phyloP scores from a whole-genome alignment of 306 rosid species.

The Begonia masoniana region DNA sequence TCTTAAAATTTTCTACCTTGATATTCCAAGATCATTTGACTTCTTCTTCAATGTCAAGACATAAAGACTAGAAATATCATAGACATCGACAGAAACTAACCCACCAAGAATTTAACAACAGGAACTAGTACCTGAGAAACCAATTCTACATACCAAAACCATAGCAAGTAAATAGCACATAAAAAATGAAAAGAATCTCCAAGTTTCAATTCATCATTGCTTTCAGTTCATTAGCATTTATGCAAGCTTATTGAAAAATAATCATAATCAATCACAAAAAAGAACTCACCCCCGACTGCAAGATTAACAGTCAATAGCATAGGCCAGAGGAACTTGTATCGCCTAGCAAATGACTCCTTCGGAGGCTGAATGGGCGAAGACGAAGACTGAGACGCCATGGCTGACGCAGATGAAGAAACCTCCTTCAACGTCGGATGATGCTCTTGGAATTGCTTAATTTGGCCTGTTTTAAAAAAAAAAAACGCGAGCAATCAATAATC shows the following conservation, averaged over 20 bases:
- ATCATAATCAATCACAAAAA: too few relatives aligned
- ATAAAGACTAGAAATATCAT: too few relatives aligned
- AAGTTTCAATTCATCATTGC: not conserved
- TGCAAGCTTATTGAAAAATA: not conserved
- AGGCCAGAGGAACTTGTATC: slow-evolving; percentile 77
- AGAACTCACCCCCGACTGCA: slow-evolving; percentile 61
- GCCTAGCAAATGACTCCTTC: slow-evolving; percentile 59
- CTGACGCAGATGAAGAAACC: slow-evolving; percentile 22
- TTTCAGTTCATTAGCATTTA: not conserved
- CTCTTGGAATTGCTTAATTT: slow-evolving; percentile 41
- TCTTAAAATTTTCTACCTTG: too few relatives aligned
- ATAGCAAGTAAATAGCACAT: too few relatives aligned
- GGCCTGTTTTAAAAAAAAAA: slow-evolving; percentile 18
- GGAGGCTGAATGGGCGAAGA: slow-evolving; percentile 38
- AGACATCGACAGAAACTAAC: not conserved
- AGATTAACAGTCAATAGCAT: slow-evolving; percentile 70
- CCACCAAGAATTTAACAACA: slow-evolving; percentile 1
- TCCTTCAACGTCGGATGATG: slow-evolving; percentile 23
- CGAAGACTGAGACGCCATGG: slow-evolving; percentile 27
- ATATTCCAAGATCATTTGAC: too few relatives aligned
- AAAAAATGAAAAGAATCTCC: too few relatives aligned
- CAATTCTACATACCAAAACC: too few relatives aligned
- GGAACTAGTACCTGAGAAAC: not conserved
- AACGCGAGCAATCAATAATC: not conserved
- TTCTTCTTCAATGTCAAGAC: too few relatives aligned